Conservation (phyloP, 768 basidiomycete species). For the Tephrocybe sp. region DNA sequence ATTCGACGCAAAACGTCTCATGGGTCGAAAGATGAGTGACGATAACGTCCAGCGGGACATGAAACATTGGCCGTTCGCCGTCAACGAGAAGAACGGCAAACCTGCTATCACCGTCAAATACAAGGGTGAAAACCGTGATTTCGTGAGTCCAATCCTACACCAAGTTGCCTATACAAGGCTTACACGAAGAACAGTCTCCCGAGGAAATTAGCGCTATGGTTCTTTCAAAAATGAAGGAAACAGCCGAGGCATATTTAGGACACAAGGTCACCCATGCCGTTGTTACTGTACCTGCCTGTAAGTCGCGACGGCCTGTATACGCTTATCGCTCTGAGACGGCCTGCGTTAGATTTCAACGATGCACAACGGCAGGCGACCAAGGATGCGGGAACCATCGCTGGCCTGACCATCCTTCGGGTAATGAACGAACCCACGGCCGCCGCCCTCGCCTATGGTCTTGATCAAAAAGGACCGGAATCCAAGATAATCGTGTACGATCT, state of each 20-base stretch:
- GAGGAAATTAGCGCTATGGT: conserved; percentile 73
- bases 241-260: conserved; percentile 68
- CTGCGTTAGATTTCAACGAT: conserved; percentile 51
- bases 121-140: conserved; percentile 55
- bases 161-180: background rate
- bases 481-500: conserved; percentile 72
- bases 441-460: conserved; percentile 69
- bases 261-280: conserved; percentile 62
- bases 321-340: background rate
- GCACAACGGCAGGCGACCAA: conserved; percentile 66
- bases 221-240: conserved; percentile 69
- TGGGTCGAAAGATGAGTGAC: conserved; percentile 50
- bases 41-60: conserved; percentile 47
- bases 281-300: conserved; percentile 58
- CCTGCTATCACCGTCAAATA: conserved; percentile 53
- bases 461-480: conserved; percentile 57
- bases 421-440: conserved; percentile 74
- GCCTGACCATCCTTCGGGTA: conserved; percentile 63
- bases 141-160: conserved; percentile 34
- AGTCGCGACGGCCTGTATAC: conserved; percentile 8
- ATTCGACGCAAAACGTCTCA: conserved; percentile 60
- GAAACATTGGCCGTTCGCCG: conserved; percentile 51
- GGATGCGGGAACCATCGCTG: conserved; percentile 66
- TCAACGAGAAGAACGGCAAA: conserved; percentile 44
- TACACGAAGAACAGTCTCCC: conserved; percentile 39